Conservation (phyloP, 176 grass and related monocot species). For the Poa annua region DNA sequence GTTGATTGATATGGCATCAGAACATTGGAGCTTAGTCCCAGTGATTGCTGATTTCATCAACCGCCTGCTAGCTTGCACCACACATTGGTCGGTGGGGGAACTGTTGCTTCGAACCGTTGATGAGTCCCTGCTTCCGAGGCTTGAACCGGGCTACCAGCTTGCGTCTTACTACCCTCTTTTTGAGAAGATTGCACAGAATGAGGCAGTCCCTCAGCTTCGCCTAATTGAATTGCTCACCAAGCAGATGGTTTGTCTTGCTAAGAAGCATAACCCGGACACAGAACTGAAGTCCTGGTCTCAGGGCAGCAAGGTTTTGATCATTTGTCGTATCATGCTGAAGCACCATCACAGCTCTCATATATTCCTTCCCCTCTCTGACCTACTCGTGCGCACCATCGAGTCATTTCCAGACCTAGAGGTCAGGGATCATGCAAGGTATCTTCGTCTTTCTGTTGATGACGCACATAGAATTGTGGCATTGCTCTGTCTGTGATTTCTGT, state of each 20-base stretch:
- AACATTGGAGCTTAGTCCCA: constrained; percentile 66
- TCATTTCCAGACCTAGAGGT: constrained; percentile 93
- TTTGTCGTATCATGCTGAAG: constrained; percentile 79
- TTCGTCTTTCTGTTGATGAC: neutral
- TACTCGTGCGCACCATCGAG: constrained; percentile 70
- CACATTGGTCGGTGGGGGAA: constrained; percentile 58
- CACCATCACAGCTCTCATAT: constrained; percentile 76
- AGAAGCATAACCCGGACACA: constrained; percentile 68
- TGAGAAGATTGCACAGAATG: constrained; percentile 76
- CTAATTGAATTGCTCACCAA: constrained; percentile 80
- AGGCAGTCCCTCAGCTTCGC: constrained; percentile 68
- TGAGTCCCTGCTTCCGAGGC: constrained; percentile 71
- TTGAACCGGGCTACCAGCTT: constrained; percentile 66
- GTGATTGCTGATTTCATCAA: constrained; percentile 74
- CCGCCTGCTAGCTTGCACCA: constrained; percentile 67
- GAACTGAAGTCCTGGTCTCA: constrained; percentile 83
- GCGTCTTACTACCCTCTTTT: constrained; percentile 87
- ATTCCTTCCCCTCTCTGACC: constrained; percentile 63
- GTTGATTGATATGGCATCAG: constrained; percentile 72
- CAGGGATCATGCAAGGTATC: constrained; percentile 87
- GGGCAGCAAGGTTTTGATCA: constrained; percentile 80
- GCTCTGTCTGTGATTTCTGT: constrained; percentile 17
- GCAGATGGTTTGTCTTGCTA: constrained; percentile 69
- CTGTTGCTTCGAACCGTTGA: constrained; percentile 75
- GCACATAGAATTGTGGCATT: neutral